These are phyloP conservation scores for Rhodotorula sp. DNA, from an alignment of 1,284 basidiomycete genomes.

Conservation along the genomic window DNA sequence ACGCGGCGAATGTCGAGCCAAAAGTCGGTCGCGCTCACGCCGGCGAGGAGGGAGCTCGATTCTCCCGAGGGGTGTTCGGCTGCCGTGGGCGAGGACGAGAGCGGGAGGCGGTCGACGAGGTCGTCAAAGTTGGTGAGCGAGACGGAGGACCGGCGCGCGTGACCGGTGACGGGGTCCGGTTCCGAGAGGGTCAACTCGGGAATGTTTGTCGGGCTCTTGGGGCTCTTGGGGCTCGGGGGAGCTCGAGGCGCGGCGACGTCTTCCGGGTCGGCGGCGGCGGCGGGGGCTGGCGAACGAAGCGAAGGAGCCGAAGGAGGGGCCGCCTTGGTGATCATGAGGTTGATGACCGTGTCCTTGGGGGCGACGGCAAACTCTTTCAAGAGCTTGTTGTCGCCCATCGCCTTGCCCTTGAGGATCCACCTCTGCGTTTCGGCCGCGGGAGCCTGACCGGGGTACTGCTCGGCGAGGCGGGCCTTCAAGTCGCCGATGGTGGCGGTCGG, in stretches of 20 bases:
- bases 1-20: conserved; percentile 34
- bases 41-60: conserved; percentile 26
- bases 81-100: conserved; percentile 18
- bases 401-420: conserved; percentile 86
- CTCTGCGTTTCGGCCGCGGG: conserved; percentile 74
- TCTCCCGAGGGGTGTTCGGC: conserved; percentile 16
- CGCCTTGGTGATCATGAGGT: conserved; percentile 65
- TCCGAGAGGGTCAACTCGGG: conserved; percentile 37
- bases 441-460: conserved; percentile 52
- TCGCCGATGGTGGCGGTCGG: conserved; percentile 73
- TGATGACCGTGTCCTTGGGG: conserved; percentile 65
- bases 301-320: conserved; percentile 6
- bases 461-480: conserved; percentile 70
- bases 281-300: conserved; percentile 3
- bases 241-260: neutral
- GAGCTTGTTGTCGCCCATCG: conserved; percentile 77
- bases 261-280: conserved; percentile 3
- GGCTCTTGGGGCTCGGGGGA: conserved; percentile 9
- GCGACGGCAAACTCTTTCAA: conserved; percentile 79
- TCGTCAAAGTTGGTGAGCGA: conserved; percentile 25
- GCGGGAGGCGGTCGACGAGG: conserved; percentile 9
- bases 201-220: conserved; percentile 14
- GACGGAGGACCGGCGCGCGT: conserved; percentile 6
- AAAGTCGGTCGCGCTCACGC: conserved; percentile 25
- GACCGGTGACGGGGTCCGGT: conserved; percentile 4